These are phyloP conservation scores for Tuber calosporum DNA, from an alignment of 495 filamentous ascomycete species.

Conservation along the genomic window DNA sequence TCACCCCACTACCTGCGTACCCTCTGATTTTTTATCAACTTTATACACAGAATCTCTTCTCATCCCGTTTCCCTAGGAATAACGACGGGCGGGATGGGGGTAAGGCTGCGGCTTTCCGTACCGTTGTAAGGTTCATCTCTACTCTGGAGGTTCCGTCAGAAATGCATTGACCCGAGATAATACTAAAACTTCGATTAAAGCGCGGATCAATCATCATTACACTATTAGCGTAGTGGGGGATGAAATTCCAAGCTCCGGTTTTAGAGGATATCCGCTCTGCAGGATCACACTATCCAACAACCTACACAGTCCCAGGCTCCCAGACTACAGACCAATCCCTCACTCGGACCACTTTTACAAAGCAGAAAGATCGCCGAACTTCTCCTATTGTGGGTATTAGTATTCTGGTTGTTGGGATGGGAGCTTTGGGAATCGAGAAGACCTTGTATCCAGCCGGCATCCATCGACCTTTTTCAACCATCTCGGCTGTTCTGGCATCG, in stretches of 20 bases:
- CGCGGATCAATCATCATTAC: background rate
- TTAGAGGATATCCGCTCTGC: background rate
- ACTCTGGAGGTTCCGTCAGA: constrained; percentile 1
- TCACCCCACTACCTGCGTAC: constrained; percentile 2
- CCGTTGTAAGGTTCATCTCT: background rate
- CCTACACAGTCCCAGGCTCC: background rate
- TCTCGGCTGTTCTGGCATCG: constrained; percentile 82
- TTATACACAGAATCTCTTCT: background rate
- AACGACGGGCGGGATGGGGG: background rate
- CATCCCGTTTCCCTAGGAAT: background rate
- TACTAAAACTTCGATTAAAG: background rate
- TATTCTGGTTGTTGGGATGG: background rate
- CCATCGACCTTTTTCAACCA: constrained; percentile 97
- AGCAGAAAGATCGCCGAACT: constrained; percentile 91
- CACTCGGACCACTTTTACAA: constrained; percentile 53
- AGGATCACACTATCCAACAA: constrained; percentile 1
- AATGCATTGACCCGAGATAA: constrained; percentile 3
- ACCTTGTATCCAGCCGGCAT: constrained; percentile 97
- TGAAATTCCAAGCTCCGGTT: background rate
- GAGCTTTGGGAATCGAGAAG: background rate
- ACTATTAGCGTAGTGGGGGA: background rate
- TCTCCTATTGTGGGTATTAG: constrained; percentile 61
- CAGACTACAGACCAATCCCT: background rate
- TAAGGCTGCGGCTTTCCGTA: background rate
- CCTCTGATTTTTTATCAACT: background rate